Evolutionary conservation across 129 eudicot species (phyloP).

Genomic region (Smallanthus sonchifolius): DNA sequence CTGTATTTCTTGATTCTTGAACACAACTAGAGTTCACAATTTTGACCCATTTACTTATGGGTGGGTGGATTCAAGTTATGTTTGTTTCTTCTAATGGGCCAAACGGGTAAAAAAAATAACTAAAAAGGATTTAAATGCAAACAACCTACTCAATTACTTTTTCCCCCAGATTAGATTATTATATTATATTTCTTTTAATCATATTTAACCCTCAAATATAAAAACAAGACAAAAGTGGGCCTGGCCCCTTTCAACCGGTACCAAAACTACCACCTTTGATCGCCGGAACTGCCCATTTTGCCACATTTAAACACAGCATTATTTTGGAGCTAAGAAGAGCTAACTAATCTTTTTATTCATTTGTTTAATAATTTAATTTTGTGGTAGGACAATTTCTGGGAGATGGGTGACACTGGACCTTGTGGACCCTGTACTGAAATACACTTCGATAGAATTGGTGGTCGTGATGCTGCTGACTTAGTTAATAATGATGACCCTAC

Average conservation of each 20-base stretch:
- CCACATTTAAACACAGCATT: not conserved
- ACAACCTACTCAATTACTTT: not conserved
- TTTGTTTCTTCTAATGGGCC: not conserved
- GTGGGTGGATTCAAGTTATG: not conserved
- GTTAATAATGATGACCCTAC: conserved; percentile 98
- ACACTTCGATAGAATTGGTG: conserved; percentile 90
- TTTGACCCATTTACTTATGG: not conserved
- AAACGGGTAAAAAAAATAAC: not conserved
- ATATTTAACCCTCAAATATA: not conserved
- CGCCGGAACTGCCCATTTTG: not conserved
- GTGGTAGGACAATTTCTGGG: conserved; percentile 94
- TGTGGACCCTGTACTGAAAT: conserved; percentile 99
- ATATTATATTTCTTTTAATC: not conserved
- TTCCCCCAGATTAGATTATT: not conserved
- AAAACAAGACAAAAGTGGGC: not conserved
- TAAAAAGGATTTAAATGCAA: not conserved
- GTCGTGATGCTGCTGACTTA: conserved; percentile 82
- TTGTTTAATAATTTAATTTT: conserved; percentile 6
- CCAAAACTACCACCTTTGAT: not conserved
- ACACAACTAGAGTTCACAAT: not conserved
- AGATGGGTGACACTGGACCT: conserved; percentile 99
- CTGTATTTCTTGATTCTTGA: not conserved
- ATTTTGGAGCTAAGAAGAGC: conserved; percentile 1
- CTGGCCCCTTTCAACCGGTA: not conserved
- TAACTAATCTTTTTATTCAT: not conserved